Evolutionary conservation across 345 rosid genomes (phyloP), one percentile per base, ranked within the genome.

Genomic region (Excoecaria cochinchinensis): DNA sequence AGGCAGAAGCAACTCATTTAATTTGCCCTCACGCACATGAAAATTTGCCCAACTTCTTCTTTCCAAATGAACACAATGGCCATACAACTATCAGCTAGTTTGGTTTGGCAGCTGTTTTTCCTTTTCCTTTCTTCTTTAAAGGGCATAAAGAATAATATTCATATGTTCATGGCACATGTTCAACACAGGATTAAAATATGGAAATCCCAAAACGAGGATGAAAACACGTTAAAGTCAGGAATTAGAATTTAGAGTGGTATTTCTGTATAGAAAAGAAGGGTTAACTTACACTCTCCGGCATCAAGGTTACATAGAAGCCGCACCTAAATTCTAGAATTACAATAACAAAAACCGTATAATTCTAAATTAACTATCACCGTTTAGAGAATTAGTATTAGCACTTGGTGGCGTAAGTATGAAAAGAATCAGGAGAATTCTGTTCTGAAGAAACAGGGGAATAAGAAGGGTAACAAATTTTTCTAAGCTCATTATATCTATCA

Each of bases 401-500:
- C 14, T 17, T 55, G 53, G 16, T 14, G 59, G 46, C 55, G 63
- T 31, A 59, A 56, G 31, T 39, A 71, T 56, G 22, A 74, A 62
- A 72, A 59, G 6, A 79, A 69, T 36, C 57, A 9, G 72, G 82
- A 67, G 77, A 14, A 21, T 19, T 11, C 21, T 48, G 74, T 8
- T 19, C 74, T 9, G 61, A 42, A 1, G 78, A 60, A 4, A 81
- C 42, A 57, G 79, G 21, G 1, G 73, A 56, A 3, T 79, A 52
- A 58, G 75, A 65, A 1, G 88, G 88, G 56, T 76, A 48, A 66
- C 82, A 74, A 14, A 84, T 65, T 70, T 77, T 87, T 61, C 78
- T 74, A 8, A 96, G 91, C 83, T 90, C 86, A 74, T 82, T 39
- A 55, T 90, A 93, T 86, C 92, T 89, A 71, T 66, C 71, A 17